Evolutionary conservation across 2,329 filamentous ascomycete genomes (phyloP).

Genomic region (Pestalotiopsis sp.): DNA sequence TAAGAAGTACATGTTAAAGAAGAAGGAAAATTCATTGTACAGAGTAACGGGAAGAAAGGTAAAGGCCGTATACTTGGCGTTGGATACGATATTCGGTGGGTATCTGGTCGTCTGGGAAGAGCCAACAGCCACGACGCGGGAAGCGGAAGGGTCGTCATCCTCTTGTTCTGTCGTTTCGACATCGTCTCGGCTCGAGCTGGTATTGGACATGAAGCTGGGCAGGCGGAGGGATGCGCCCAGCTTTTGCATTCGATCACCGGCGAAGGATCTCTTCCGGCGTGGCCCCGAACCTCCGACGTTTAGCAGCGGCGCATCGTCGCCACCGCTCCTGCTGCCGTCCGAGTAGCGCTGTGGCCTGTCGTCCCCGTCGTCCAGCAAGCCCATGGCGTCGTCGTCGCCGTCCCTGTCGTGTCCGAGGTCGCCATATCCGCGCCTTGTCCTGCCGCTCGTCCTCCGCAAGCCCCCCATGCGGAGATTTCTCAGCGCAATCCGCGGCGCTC

Average conservation of each 20-base stretch:
- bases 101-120: conserved; percentile 74
- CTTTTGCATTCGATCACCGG: conserved; percentile 43
- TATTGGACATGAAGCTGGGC: conserved; percentile 65
- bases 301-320: conserved; percentile 78
- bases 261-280: conserved; percentile 38
- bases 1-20: conserved; percentile 99
- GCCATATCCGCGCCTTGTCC: conserved; percentile 58
- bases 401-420: conserved; percentile 60
- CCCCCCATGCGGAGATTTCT: conserved; percentile 71
- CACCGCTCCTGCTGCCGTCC: conserved; percentile 59
- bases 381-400: conserved; percentile 67
- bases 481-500: conserved; percentile 67
- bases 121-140: conserved; percentile 77
- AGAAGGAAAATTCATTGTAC: conserved; percentile 99
- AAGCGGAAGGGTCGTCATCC: conserved; percentile 68
- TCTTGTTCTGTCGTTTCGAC: conserved; percentile 51
- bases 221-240: conserved; percentile 61
- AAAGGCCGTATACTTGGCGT: conserved; percentile 95
- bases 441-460: conserved; percentile 58
- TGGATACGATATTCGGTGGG: conserved; percentile 89
- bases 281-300: conserved; percentile 38
- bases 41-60: conserved; percentile 92
- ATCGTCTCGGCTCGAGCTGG: conserved; percentile 32
- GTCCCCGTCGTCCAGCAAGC: conserved; percentile 66
- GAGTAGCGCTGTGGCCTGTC: conserved; percentile 58